phyloP scores from a whole-genome alignment of 306 rosid species.

The Prunus padus region DNA sequence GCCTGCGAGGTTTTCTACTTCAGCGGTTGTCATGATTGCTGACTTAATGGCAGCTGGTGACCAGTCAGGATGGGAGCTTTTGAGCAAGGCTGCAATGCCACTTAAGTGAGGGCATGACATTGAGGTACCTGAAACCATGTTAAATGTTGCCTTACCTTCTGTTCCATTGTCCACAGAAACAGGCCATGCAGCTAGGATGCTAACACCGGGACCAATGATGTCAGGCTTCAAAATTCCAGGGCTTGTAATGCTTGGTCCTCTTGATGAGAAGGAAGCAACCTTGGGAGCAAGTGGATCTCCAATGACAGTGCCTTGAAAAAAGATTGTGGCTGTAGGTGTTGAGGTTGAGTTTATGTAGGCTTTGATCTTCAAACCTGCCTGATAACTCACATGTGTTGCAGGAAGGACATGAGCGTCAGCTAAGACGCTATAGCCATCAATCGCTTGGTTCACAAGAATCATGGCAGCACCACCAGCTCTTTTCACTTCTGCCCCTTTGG shows the following conservation, averaged over 20 bases:
- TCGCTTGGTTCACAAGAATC: slow-evolving; percentile 33
- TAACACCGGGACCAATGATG: slow-evolving; percentile 55
- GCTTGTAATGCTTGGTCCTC: slow-evolving; percentile 51
- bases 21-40: slow-evolving; percentile 30
- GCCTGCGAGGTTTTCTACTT: slow-evolving; percentile 8
- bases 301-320: slow-evolving; percentile 51
- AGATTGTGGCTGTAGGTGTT: slow-evolving; percentile 38
- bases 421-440: slow-evolving; percentile 20
- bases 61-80: slow-evolving; percentile 62
- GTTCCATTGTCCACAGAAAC: slow-evolving; percentile 7
- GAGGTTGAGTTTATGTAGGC: slow-evolving; percentile 36
- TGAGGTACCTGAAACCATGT: slow-evolving; percentile 42
- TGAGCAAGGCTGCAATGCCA: slow-evolving; percentile 55
- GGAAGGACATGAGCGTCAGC: slow-evolving; percentile 44
- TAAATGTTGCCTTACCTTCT: background rate
- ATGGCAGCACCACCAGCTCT: slow-evolving; percentile 46
- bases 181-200: slow-evolving; percentile 58
- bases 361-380: slow-evolving; percentile 36
- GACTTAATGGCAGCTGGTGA: slow-evolving; percentile 63
- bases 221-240: slow-evolving; percentile 56
- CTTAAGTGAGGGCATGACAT: slow-evolving; percentile 61
- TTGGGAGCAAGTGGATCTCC: slow-evolving; percentile 42
- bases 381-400: slow-evolving; percentile 36
- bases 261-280: slow-evolving; percentile 46
- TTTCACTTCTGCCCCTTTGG: slow-evolving; percentile 32